Base-by-base conservation (phyloP, 2,329 filamentous ascomycete genomes). In the Sporothrix brasiliensis region DNA sequence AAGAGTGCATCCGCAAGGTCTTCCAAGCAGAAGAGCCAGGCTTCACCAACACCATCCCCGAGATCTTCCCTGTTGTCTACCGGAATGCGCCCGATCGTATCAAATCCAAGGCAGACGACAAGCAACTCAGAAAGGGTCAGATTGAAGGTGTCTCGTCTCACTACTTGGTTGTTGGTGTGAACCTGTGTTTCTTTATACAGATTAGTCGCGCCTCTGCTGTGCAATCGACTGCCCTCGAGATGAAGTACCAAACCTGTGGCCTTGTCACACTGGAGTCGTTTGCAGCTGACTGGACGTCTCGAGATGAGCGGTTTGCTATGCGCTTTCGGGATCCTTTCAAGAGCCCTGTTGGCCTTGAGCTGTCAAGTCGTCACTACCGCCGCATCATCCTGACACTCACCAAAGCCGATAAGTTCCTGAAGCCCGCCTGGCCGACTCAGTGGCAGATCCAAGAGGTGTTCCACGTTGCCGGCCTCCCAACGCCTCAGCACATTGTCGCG, bases 341-440 rank as follows among this genome's bases (percentile, higher is more conserved):
- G 56, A 52, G 71, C 27, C 72, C 75, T 0, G 68, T 76, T 21
- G 75, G 73, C 13, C 73, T 78, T 1, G 84, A 87, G 69, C 80
- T 88, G 24, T 84, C 86, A 13, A 88, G 86, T 74, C 80, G 84
- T 34, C 82, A 85, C 74, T 86, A 86, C 74, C 81, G 84, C 41
- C 83, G 81, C 52, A 85, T 88, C 60, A 83, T 87, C 60, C 82
- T 84, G 67, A 84, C 82, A 1, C 79, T 88, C 44, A 85, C 85
- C 70, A 85, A 83, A 69, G 82, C 82, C 39, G 86, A 88, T 74
- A 83, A 85, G 50, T 84, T 83, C 69, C 77, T 88, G 58, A 87
- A 87, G 75, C 86, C 86, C 0, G 84, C 84, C 71, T 88, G 86
- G 86, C 86, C 86, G 11, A 83, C 86, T 68, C 79, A 85, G 50